Base-by-base conservation (phyloP, 2,329 filamentous ascomycete species). In the Aurifilum marmelostoma region DNA sequence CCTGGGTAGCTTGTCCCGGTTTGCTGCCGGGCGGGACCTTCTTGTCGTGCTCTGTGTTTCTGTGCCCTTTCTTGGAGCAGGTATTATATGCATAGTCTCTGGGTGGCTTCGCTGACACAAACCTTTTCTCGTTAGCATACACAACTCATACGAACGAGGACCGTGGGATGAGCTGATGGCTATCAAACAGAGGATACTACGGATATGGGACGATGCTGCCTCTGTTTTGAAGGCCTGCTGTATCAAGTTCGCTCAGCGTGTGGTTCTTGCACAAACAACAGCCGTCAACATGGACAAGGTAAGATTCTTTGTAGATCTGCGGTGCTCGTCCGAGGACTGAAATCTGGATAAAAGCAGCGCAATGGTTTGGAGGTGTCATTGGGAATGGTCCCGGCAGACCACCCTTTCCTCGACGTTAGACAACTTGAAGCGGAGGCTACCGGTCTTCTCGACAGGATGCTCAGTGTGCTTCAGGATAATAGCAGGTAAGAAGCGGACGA, bases 171-270 rank as follows among this genome's bases (percentile, higher is more conserved):
- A 90, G 73, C 97, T 98, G 88, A 86, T 89, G 66, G 87, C 89
- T 14, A 95, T 98, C 80, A 99, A 99, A 83, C 89, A 92, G 67
- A 92, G 90, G 75, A 96, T 99, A 73, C 80, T 99, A 70, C 89
- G 88, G 70, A 89, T 96, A 76, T 97, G 97, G 95, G 95, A 97
- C 74, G 87, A 84, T 58, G 90, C 92, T 24, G 83, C 88, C 18
- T 86, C 91, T 16, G 91, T 93, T 2, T 88, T 98, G 72, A 91
- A 91, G 75, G 91, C 98, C 78, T 97, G 94, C 84, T 98, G 96
- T 82, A 91, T 98, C 85, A 99, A 99, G 80, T 99, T 99, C 79
- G 91, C 93, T 50, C 95, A 99, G 82, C 90, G 93, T 72, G 93
- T 98, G 59, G 92, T 99, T 59, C 87, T 97, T 73, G 92, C 94